Evolutionary conservation across 768 basidiomycete genomes (phyloP), one percentile per base, ranked within the genome.

Genomic region (Piloderma croceum): DNA sequence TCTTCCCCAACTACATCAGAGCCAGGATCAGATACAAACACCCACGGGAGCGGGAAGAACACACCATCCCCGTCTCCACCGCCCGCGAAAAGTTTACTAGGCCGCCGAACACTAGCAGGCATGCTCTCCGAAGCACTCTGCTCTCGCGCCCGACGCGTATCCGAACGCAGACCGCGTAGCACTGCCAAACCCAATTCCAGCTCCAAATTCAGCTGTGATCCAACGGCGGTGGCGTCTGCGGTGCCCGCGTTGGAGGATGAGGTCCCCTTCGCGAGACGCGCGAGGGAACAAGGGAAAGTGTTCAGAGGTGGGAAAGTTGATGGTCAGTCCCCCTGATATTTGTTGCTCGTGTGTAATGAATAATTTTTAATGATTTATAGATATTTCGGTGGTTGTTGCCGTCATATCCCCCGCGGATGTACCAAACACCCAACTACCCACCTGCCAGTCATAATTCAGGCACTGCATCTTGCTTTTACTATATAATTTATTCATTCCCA

Each of bases 251-350:
- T 56, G 38, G 62, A 59, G 32, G 58, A 63, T 39, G 86, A 88
- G 46, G 76, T 84, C 25, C 90, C 90, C n/a, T 93, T 93, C 62
- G 87, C 79, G 38, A 63, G 81, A n/a, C 71, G 85, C 15, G 89
- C 90, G 18, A 67, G 76, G 47, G 81, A 90, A 51, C 73, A 75
- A 37, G 89, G 89, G 12, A 74, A 76, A 52, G 60, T 60, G 24
- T 91, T 88, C 58, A 66, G 68, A 13, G 90, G 90, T 29, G 90
- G 90, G 22, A 93, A 93, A 67, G 75, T 76, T 37, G 90, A 93
- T 64, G 90, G 88, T 87, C 44, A 57, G 76, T 56, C 13, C 6
- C 15, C 24, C 13, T 35, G 9, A 9, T 19, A 9, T 35, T 63
- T 66, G 5, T 63, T 65, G 6, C 60, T 65, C n/a, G 61, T 65